Percentiles rank a stretch among this genome's conserved stretches.
Evolutionary conservation across 768 basidiomycete genomes (phyloP).

Genomic region (Auricularia sp.): DNA sequence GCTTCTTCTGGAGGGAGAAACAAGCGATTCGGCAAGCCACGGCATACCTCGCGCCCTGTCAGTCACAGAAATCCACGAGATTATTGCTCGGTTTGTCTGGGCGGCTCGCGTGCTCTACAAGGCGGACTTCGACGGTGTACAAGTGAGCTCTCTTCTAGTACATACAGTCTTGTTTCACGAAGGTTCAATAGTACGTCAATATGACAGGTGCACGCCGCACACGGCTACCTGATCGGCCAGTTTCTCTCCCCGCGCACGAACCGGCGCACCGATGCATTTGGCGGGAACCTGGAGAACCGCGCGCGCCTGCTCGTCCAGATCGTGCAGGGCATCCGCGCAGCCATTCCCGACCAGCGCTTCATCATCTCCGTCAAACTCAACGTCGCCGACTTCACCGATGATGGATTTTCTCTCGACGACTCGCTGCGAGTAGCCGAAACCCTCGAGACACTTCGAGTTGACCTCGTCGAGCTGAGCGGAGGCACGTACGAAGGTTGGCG

Average conservation of each 20-base stretch:
- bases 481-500: conserved; percentile 23
- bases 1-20: neutral
- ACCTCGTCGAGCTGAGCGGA: conserved; percentile 35
- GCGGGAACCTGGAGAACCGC: conserved; percentile 34
- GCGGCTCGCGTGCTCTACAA: neutral
- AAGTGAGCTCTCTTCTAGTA: neutral
- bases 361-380: conserved; percentile 28
- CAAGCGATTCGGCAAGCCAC: neutral
- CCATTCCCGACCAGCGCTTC: conserved; percentile 14
- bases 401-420: conserved; percentile 27
- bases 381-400: conserved; percentile 17
- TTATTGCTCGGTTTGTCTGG: neutral
- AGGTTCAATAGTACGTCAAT: too few species aligned
- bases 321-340: conserved; percentile 18
- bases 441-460: conserved; percentile 27
- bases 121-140: neutral
- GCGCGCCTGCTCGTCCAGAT: conserved; percentile 31
- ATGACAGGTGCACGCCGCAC: conserved; percentile 23
- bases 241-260: conserved; percentile 36
- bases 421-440: conserved; percentile 19
- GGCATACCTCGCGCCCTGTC: neutral
- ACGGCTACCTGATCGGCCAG: conserved; percentile 21
- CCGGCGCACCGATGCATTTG: conserved; percentile 32
- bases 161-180: neutral
- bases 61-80: neutral